Evolutionary conservation across 495 filamentous ascomycete genomes (phyloP).

Genomic region (Chaetomium cochliodes): DNA sequence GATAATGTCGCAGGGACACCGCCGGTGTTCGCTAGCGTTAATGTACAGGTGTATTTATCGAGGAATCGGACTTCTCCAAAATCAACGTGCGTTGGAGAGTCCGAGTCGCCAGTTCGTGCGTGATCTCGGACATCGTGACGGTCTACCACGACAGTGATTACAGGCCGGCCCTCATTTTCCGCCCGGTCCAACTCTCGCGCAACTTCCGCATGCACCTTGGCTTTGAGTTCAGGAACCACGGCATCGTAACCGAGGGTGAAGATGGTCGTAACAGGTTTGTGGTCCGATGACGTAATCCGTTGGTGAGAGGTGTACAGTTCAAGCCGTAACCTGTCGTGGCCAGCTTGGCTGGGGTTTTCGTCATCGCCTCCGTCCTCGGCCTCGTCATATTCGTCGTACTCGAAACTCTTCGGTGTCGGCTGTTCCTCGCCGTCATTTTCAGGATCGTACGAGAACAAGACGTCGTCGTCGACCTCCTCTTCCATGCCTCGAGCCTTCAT

Average conservation of each 20-base stretch:
- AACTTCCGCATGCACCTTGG: slow-evolving; percentile 80
- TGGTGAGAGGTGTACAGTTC: slow-evolving; percentile 85
- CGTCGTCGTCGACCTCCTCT: slow-evolving; percentile 73
- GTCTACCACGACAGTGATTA: slow-evolving; percentile 81
- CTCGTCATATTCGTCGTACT: slow-evolving; percentile 63
- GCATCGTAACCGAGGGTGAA: slow-evolving; percentile 83
- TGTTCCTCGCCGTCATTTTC: slow-evolving; percentile 61
- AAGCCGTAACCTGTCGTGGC: slow-evolving; percentile 62
- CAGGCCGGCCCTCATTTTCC: slow-evolving; percentile 88
- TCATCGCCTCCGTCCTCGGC: slow-evolving; percentile 44
- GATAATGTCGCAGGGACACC: slow-evolving; percentile 69
- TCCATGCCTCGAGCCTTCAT: slow-evolving; percentile 79
- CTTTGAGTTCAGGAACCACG: slow-evolving; percentile 77
- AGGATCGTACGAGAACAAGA: slow-evolving; percentile 89
- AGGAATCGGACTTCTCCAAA: slow-evolving; percentile 73
- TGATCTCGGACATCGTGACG: slow-evolving; percentile 31
- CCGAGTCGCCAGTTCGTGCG: slow-evolving; percentile 28
- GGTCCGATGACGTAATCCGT: slow-evolving; percentile 85
- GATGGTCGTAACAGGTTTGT: slow-evolving; percentile 82
- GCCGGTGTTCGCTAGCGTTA: slow-evolving; percentile 92
- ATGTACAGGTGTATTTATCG: slow-evolving; percentile 57
- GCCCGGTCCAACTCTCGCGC: slow-evolving; percentile 82
- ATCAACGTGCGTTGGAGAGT: slow-evolving; percentile 56
- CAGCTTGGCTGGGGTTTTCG: slow-evolving; percentile 55
- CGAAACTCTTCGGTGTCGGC: slow-evolving; percentile 41